Evolutionary conservation across 805 yeast species (phyloP).

Genomic region (Pichia scutulata): DNA sequence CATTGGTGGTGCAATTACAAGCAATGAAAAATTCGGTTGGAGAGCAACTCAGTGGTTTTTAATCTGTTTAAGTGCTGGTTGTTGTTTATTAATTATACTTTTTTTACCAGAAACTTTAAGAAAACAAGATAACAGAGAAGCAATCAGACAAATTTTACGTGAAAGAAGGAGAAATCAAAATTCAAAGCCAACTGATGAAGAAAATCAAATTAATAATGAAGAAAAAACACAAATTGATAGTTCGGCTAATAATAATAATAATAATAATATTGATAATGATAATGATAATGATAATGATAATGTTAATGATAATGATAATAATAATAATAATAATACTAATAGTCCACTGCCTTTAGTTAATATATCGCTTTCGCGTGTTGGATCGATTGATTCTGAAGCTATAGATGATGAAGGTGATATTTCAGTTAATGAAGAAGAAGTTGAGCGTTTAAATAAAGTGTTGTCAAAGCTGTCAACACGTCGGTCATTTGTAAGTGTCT

Average conservation of each 20-base stretch:
- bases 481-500: slow-evolving; percentile 11
- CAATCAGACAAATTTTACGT: slow-evolving; percentile 38
- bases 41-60: slow-evolving; percentile 83
- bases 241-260: not conserved
- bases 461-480: slow-evolving; percentile 29
- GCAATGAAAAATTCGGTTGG: slow-evolving; percentile 64
- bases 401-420: slow-evolving; percentile 2
- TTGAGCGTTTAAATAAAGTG: slow-evolving; percentile 25
- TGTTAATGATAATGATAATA: not conserved
- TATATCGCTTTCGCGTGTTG: not conserved
- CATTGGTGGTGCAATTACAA: slow-evolving; percentile 65
- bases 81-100: slow-evolving; percentile 41
- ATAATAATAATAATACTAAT: not conserved
- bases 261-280: too few species aligned
- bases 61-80: slow-evolving; percentile 56
- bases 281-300: not conserved
- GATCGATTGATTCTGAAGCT: slow-evolving; percentile 3
- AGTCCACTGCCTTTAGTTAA: not conserved
- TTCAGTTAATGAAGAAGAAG: slow-evolving; percentile 14
- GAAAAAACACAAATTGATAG: not conserved
- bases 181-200: slow-evolving; percentile 12
- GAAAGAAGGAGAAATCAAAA: slow-evolving; percentile 25
- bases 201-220: slow-evolving; percentile 1
- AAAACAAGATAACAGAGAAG: slow-evolving; percentile 50
- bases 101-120: slow-evolving; percentile 77